Conservation (phyloP, 2,329 filamentous ascomycete genomes). For the Monosporascus sp. region DNA sequence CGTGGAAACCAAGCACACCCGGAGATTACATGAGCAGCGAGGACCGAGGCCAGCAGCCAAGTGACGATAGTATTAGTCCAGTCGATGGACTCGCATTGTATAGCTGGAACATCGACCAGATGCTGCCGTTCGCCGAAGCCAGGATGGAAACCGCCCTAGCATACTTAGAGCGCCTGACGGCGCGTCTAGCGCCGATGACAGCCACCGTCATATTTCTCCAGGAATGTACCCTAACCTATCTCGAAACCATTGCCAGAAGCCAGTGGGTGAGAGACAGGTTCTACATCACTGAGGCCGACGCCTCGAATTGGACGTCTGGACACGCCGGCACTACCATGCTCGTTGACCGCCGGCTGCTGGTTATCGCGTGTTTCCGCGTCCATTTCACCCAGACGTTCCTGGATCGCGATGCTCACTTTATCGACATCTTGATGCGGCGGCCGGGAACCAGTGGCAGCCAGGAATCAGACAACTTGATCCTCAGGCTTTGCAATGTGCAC, state of each 20-base stretch:
- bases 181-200: background rate
- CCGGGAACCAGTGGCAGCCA: background rate
- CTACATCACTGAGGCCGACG: background rate
- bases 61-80: background rate
- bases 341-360: constrained; percentile 38
- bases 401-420: constrained; percentile 48
- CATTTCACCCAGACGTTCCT: constrained; percentile 43
- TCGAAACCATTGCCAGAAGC: background rate
- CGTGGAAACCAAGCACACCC: background rate
- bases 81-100: constrained; percentile 16
- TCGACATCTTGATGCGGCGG: constrained; percentile 36
- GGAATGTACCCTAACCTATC: background rate
- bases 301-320: background rate
- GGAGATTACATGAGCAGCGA: background rate
- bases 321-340: constrained; percentile 49
- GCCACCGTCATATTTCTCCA: background rate
- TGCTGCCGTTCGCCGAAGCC: constrained; percentile 23
- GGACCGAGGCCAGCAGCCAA: background rate
- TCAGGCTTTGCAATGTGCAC: constrained; percentile 52
- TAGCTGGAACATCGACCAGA: constrained; percentile 33
- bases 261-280: background rate
- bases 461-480: constrained; percentile 8
- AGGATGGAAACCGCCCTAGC: constrained; percentile 28
- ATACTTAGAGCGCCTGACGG: constrained; percentile 18
- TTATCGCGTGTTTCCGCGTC: constrained; percentile 43